Base-by-base conservation (phyloP, 495 filamentous ascomycete genomes). In the Talaromyces adpressus region DNA sequence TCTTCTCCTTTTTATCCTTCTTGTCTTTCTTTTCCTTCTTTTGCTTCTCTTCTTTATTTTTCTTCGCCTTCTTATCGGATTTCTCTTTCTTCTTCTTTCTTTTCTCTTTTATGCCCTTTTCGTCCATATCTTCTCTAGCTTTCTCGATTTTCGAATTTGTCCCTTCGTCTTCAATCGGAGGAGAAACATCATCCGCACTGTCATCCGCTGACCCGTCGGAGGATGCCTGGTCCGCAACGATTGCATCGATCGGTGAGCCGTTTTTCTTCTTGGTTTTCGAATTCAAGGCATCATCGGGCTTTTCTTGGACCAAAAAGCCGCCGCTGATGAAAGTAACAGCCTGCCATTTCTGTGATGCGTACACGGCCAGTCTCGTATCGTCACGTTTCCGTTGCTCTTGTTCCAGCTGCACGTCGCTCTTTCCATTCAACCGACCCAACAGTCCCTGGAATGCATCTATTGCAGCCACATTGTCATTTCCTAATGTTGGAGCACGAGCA, bases 381-480 rank as follows among this genome's bases (percentile, higher is more conserved):
- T 85, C 83, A 65, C 85, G 76, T 45, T 74, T 80, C 61, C 81
- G 77, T 72, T 84, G 78, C 68, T 96, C 89, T 63, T 83, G 77
- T 70, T 85, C 79, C 59, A 93, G 72, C 61, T 84, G 80, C 27
- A 75, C 82, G 62, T 91, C 89, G 45, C 81, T 85, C 72, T 91
- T 95, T 23, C 93, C 93, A 74, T 97, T 98, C 53, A 98, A 76
- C 56, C 93, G 81, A 54, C 94, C 93, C 20, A 98, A 79, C 2
- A 98, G 72, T 63, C 86, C 86, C 69, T 93, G 90, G 66, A 97
- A 91, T 3, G 83, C 88, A 67, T 92, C 88, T 12, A 97, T 81
- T 0, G 93, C 94, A 62, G 89, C 91, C 64, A 92, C 88, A 59
- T 89, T 85, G 56, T 80, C 77, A n/a, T 76, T 70, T 27, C 72